Conservation (phyloP, 176 grass and related monocot genomes). For the Oryza longistaminata region DNA sequence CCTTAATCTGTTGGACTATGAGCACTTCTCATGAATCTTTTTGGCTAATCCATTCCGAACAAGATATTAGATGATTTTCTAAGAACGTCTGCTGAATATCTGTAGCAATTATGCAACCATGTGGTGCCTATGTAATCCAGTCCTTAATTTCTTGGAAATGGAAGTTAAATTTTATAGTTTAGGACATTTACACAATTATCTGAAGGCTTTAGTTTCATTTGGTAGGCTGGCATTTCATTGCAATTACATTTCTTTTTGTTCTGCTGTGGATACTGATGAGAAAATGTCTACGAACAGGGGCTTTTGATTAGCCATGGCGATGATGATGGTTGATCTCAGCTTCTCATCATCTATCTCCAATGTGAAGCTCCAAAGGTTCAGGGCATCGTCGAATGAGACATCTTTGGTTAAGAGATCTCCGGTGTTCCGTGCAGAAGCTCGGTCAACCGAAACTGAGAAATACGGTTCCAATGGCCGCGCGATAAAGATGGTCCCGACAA, state of each 20-base stretch:
- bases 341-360: constrained; percentile 65
- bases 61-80: background rate
- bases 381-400: constrained; percentile 23
- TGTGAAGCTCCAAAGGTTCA: constrained; percentile 50
- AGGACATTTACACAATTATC: background rate
- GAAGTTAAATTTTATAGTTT: background rate
- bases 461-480: constrained; percentile 64
- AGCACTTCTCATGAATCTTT: constrained; percentile 6
- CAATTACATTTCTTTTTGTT: constrained; percentile 1
- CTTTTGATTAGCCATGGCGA: constrained; percentile 50
- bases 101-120: background rate
- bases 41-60: background rate
- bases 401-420: constrained; percentile 38
- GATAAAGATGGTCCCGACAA: constrained; percentile 84
- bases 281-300: constrained; percentile 24
- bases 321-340: constrained; percentile 68
- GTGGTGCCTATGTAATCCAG: background rate
- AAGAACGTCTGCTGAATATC: background rate
- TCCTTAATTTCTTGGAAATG: constrained; percentile 15
- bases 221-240: background rate
- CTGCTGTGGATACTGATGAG: background rate
- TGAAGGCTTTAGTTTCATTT: background rate
- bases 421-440: constrained; percentile 47
- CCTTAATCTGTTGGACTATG: too few species aligned
- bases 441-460: constrained; percentile 52